Percentiles rank a stretch among this genome's conserved stretches.
These are phyloP conservation scores for Vaccinium myrtillus DNA, from an alignment of 148 eudicot species.

Conservation along the genomic window DNA sequence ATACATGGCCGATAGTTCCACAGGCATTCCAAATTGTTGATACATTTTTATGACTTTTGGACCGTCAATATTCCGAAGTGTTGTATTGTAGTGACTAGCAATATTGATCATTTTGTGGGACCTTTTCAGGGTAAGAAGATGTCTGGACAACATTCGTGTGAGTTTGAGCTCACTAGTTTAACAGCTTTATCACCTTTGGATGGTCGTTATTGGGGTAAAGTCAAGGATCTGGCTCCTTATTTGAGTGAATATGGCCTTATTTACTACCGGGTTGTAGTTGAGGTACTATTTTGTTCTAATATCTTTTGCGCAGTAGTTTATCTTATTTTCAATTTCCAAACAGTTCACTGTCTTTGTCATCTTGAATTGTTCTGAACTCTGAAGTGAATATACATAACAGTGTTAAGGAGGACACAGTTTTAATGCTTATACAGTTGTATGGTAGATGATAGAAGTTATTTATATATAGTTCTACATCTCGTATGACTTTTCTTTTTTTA, in stretches of 20 bases:
- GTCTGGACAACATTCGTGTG: conserved; percentile 30
- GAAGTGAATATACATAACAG: neutral
- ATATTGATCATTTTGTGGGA: neutral
- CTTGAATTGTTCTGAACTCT: neutral
- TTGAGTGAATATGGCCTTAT: conserved; percentile 36
- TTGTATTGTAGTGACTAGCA: neutral
- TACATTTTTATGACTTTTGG: neutral
- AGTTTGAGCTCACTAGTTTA: conserved; percentile 60
- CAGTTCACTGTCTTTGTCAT: neutral
- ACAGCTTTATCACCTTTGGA: conserved; percentile 75
- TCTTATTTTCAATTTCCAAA: neutral
- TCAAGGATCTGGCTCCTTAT: conserved; percentile 75
- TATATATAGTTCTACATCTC: neutral
- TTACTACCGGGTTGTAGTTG: conserved; percentile 4
- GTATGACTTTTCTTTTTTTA: neutral
- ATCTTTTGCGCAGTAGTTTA: neutral
- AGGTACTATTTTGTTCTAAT: neutral
- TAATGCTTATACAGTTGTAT: neutral
- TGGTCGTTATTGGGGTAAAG: conserved; percentile 84
- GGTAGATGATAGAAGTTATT: neutral
- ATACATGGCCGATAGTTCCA: neutral
- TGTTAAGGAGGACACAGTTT: neutral
- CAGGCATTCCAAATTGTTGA: neutral
- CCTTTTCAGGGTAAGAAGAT: conserved; percentile 27
- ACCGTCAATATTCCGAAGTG: neutral